Conservation (phyloP, 2,329 filamentous ascomycete genomes). For the Hirsutella rhossiliensis region DNA sequence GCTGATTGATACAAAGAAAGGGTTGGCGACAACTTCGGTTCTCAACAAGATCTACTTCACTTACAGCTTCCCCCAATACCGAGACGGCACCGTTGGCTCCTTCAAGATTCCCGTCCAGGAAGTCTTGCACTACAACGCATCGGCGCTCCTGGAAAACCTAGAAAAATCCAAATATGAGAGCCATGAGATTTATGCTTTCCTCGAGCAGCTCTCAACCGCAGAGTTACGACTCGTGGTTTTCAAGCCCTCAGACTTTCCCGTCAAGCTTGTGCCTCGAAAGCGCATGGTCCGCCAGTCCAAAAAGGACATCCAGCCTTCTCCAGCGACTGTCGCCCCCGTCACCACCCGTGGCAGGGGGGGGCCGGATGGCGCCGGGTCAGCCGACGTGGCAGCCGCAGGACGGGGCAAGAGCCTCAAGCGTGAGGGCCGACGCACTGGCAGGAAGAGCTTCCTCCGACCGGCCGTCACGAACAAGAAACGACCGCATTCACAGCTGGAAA, state of each 20-base stretch:
- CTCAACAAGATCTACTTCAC: constrained; percentile 19
- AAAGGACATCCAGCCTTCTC: not conserved
- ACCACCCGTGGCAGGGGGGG: not conserved
- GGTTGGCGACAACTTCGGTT: constrained; percentile 9
- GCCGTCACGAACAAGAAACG: constrained; percentile 31
- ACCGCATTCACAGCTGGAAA: constrained; percentile 22
- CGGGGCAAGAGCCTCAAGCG: constrained; percentile 16
- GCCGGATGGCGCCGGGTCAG: not conserved
- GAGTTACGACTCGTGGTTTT: constrained; percentile 16
- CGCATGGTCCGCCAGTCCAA: constrained; percentile 3
- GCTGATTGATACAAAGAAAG: constrained; percentile 8
- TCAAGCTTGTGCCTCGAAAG: constrained; percentile 12
- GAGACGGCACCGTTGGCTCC: constrained; percentile 12
- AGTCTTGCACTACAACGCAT: constrained; percentile 31
- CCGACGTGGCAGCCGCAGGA: constrained; percentile 9
- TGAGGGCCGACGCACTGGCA: constrained; percentile 23
- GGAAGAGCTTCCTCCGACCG: constrained; percentile 31
- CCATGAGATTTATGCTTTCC: constrained; percentile 20
- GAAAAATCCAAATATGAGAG: constrained; percentile 19
- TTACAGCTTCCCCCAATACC: constrained; percentile 18
- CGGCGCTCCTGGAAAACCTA: constrained; percentile 23
- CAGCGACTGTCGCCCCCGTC: not conserved
- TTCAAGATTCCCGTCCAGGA: constrained; percentile 30
- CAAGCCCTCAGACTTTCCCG: constrained; percentile 16
- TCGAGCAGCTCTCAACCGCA: constrained; percentile 15